Conservation (phyloP, 768 basidiomycete genomes). For the Chiua virens region DNA sequence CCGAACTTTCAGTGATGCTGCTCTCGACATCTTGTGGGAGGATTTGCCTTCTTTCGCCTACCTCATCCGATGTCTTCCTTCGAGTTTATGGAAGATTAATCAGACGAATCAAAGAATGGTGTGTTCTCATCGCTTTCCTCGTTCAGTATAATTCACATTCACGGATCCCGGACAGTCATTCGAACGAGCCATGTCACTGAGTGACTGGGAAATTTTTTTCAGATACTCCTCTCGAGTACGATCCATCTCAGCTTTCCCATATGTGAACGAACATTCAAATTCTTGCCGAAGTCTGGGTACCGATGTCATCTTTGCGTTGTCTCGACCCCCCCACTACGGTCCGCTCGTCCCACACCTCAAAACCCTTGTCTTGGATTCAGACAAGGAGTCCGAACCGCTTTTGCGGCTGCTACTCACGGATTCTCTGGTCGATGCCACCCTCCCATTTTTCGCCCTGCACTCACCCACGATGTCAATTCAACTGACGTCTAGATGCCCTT, state of each 20-base stretch:
- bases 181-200: conserved; percentile 24
- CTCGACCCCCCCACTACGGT: conserved; percentile 17
- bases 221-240: conserved; percentile 21
- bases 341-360: conserved; percentile 26
- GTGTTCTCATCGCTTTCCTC: neutral
- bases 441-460: conserved; percentile 9
- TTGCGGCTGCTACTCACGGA: conserved; percentile 23
- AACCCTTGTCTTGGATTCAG: conserved; percentile 16
- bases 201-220: conserved; percentile 29
- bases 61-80: conserved; percentile 27
- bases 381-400: conserved; percentile 16
- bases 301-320: conserved; percentile 27
- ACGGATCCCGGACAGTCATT: conserved; percentile 19
- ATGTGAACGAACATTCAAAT: neutral
- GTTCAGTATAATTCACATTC: neutral
- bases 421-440: conserved; percentile 15
- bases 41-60: conserved; percentile 17
- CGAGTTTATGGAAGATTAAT: conserved; percentile 26
- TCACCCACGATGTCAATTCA: conserved; percentile 17
- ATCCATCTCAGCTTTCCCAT: neutral
- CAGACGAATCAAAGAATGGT: conserved; percentile 4
- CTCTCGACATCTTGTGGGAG: conserved; percentile 28
- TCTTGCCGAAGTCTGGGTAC: conserved; percentile 12
- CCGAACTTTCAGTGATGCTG: conserved; percentile 16
- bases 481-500: conserved; percentile 18